Conservation (phyloP, 2,329 filamentous ascomycete genomes). For the Ceratocystis variospora region DNA sequence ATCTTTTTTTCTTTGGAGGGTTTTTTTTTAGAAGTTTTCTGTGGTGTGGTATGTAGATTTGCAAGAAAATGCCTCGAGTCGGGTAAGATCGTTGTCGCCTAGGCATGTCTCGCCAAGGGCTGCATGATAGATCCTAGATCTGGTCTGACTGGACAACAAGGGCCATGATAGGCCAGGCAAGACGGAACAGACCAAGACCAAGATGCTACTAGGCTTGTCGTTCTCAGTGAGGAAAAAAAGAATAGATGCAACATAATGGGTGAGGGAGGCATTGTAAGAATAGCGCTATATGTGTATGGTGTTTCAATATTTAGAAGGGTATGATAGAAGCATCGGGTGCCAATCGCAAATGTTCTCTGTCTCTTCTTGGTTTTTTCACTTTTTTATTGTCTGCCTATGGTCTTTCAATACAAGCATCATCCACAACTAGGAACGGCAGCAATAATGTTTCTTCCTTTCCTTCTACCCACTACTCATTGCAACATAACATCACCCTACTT, state of each 20-base stretch:
- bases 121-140: neutral
- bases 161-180: neutral
- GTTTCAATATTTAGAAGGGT: too few relatives aligned
- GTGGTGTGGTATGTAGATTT: neutral
- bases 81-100: neutral
- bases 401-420: neutral
- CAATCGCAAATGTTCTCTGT: neutral
- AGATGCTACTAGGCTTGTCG: neutral
- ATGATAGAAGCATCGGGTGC: neutral
- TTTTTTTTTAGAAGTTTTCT: neutral
- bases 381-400: neutral
- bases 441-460: neutral
- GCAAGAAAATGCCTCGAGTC: neutral
- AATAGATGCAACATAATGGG: neutral
- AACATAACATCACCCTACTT: neutral
- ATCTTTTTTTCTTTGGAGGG: neutral
- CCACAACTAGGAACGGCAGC: too few relatives aligned
- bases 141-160: neutral
- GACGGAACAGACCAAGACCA: neutral
- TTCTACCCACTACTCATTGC: neutral
- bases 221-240: too few relatives aligned
- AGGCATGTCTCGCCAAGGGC: neutral
- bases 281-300: too few relatives aligned
- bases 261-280: neutral
- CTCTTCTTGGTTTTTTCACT: neutral